Evolutionary conservation across 2,329 filamentous ascomycete genomes (phyloP).

Genomic region (Zarea fungicola): DNA sequence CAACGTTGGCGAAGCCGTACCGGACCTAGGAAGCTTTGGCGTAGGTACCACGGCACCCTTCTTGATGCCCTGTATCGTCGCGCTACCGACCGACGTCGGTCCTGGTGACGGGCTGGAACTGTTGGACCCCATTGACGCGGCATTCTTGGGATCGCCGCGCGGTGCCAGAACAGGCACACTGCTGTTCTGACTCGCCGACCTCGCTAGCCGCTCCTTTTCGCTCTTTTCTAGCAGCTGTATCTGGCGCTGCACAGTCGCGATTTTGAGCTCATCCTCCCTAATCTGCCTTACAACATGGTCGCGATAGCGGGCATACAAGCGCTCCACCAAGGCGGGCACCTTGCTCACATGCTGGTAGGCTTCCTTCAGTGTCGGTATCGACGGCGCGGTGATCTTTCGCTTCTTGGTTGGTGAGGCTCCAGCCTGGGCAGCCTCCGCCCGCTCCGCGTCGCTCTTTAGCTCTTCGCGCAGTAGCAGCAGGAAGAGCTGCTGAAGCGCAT

Average conservation of each 20-base stretch:
- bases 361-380: conserved; percentile 60
- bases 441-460: conserved; percentile 46
- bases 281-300: conserved; percentile 66
- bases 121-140: conserved; percentile 18
- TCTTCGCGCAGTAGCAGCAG: conserved; percentile 72
- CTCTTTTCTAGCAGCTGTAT: conserved; percentile 60
- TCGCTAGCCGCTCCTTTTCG: conserved; percentile 32
- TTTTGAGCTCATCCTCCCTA: conserved; percentile 65
- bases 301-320: conserved; percentile 71
- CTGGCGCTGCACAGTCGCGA: conserved; percentile 59
- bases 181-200: conserved; percentile 31
- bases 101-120: conserved; percentile 21
- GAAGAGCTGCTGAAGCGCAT: conserved; percentile 75
- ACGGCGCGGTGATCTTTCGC: conserved; percentile 65
- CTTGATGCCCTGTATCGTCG: conserved; percentile 20
- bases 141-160: conserved; percentile 27
- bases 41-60: conserved; percentile 29
- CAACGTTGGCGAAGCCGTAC: conserved; percentile 21
- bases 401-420: conserved; percentile 57
- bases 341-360: conserved; percentile 61
- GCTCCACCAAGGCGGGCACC: conserved; percentile 64
- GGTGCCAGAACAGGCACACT: conserved; percentile 28
- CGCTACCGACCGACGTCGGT: conserved; percentile 17
- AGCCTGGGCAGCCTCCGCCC: conserved; percentile 26
- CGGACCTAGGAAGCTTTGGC: conserved; percentile 26